phyloP scores from a whole-genome alignment of 2,329 filamentous ascomycete genomes.

The Calonectria pauciramosa region DNA sequence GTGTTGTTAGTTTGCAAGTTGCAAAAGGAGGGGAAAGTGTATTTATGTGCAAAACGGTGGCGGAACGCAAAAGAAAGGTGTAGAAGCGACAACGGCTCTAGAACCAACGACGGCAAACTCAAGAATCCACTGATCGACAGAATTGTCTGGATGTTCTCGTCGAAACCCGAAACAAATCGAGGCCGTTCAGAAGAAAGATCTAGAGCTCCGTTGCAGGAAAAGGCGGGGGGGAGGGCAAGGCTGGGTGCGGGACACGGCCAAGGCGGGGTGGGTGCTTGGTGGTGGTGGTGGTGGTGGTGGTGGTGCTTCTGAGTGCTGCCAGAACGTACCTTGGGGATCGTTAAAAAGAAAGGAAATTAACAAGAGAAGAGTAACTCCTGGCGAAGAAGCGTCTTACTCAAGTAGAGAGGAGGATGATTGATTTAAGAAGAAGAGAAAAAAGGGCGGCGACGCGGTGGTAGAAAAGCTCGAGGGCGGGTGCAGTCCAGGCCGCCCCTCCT shows the following conservation, averaged over 20 bases:
- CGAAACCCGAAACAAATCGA: not conserved
- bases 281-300: too few relatives aligned
- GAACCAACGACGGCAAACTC: not conserved
- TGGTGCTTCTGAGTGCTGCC: not conserved
- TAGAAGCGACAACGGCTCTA: not conserved
- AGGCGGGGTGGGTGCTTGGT: not conserved
- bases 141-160: not conserved
- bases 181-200: not conserved
- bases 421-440: conserved; percentile 38
- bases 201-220: not conserved
- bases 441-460: conserved; percentile 45
- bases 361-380: conserved; percentile 43
- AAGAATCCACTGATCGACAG: not conserved
- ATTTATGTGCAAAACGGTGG: conserved; percentile 16
- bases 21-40: conserved; percentile 22
- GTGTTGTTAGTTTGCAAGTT: conserved; percentile 33
- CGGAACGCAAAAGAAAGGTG: conserved; percentile 17
- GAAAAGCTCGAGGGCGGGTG: conserved; percentile 49
- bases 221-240: not conserved
- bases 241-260: conserved; percentile 3
- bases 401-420: conserved; percentile 40
- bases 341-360: conserved; percentile 42
- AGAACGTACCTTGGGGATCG: conserved; percentile 45
- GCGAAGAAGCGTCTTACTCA: conserved; percentile 42
- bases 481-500: conserved; percentile 42